Evolutionary conservation across 225 moss, liverwort and hornwort species (phyloP).

Genomic region (Bryum argenteum): DNA sequence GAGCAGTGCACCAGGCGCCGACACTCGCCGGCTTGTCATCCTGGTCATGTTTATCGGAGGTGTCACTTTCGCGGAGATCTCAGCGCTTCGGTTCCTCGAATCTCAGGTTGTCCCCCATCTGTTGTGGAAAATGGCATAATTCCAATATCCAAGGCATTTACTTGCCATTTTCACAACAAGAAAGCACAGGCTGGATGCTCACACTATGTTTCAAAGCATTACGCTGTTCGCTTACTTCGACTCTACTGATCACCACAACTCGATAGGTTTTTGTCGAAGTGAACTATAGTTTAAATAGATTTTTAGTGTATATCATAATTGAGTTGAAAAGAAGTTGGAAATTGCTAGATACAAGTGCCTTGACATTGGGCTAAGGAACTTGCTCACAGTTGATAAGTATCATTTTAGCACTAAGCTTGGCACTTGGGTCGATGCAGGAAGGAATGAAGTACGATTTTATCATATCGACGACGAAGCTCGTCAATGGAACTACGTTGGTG

Average conservation of each 20-base stretch:
- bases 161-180: conserved; percentile 8
- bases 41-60: conserved; percentile 97
- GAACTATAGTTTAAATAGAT: too few species aligned
- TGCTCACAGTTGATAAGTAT: too few species aligned
- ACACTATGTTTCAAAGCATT: neutral
- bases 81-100: conserved; percentile 91
- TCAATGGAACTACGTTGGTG: conserved; percentile 76
- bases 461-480: conserved; percentile 90
- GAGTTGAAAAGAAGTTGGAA: too few species aligned
- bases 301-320: too few species aligned
- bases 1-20: conserved; percentile 60
- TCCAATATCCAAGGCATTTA: conserved; percentile 6
- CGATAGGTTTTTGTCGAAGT: neutral
- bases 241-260: neutral
- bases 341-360: too few species aligned
- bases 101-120: conserved; percentile 58
- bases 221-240: neutral
- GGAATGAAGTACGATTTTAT: conserved; percentile 96
- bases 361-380: too few species aligned
- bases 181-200: neutral
- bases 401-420: conserved; percentile 20
- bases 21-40: conserved; percentile 79
- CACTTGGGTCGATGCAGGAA: conserved; percentile 59
- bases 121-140: neutral
- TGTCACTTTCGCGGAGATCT: conserved; percentile 97